These are phyloP conservation scores for Fusarium abutilonis DNA, from an alignment of 2,329 filamentous ascomycete genomes.

Conservation along the genomic window DNA sequence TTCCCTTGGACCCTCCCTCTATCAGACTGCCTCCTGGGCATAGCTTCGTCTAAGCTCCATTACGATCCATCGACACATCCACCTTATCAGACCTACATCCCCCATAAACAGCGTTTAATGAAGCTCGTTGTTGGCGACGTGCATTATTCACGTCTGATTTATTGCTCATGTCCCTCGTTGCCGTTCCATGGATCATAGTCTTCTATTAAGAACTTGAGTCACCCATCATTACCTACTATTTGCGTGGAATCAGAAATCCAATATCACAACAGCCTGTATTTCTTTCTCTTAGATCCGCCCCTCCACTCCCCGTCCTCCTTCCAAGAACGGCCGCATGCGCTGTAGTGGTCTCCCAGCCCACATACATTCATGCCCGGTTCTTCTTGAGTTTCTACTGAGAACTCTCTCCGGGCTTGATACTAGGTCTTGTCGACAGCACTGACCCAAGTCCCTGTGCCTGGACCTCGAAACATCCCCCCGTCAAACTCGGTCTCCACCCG, in stretches of 20 bases:
- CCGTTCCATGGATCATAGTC: slow-evolving; percentile 31
- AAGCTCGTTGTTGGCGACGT: slow-evolving; percentile 34
- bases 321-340: slow-evolving; percentile 60
- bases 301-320: slow-evolving; percentile 55
- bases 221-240: slow-evolving; percentile 38
- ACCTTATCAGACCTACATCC: slow-evolving; percentile 40
- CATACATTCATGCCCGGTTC: slow-evolving; percentile 41
- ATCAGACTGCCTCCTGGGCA: slow-evolving; percentile 40
- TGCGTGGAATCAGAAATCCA: slow-evolving; percentile 38
- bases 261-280: slow-evolving; percentile 41
- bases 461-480: slow-evolving; percentile 51
- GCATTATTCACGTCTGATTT: slow-evolving; percentile 21
- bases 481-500: slow-evolving; percentile 53
- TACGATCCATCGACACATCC: slow-evolving; percentile 37
- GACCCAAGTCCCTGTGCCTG: slow-evolving; percentile 52
- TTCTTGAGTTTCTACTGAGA: slow-evolving; percentile 41
- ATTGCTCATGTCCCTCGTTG: slow-evolving; percentile 10
- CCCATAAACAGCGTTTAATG: slow-evolving; percentile 35
- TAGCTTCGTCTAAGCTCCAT: slow-evolving; percentile 45
- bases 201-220: slow-evolving; percentile 33
- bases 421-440: slow-evolving; percentile 42
- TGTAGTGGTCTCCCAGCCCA: slow-evolving; percentile 46
- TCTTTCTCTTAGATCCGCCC: slow-evolving; percentile 45
- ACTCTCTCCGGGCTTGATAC: slow-evolving; percentile 47
- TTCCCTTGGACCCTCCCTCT: slow-evolving; percentile 39